Evolutionary conservation across 176 grass and related monocot species (phyloP), one percentile per base, ranked within the genome.

Genomic region (Cocos nucifera): DNA sequence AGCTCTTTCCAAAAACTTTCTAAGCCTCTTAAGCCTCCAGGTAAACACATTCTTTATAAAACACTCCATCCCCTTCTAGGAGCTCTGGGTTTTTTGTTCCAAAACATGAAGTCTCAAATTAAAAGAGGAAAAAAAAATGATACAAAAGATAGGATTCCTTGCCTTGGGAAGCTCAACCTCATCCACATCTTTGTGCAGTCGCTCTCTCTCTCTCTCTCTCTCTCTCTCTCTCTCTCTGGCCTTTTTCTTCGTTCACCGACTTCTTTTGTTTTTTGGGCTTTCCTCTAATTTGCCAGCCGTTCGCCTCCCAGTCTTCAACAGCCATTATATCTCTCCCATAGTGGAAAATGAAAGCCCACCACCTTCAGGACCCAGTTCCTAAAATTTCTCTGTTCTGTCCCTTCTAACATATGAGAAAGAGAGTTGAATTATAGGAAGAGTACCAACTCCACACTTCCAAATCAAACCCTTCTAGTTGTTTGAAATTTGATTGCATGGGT

Each of bases 291-390:
- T 15, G 28, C 19, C 22, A 24, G 25, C 3, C 25, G 14, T 63
- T 62, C 10, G 22, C 18, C 21, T 2, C 4, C 26, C 50, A 55
- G 49, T 14, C 50, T 55, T 62, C 49, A 24, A 44, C 58, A 53
- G 49, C 59, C 62, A 73, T 63, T 73, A 63, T 63, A 73, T 18
- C 51, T 21, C 56, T 8, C 59, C 56, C 19, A 14, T 62, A 62
- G 39, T 73, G 63, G 59, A 63, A 73, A 73, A 73, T 48, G 59
- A 63, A 54, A 54, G 17, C 70, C 16, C 49, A 56, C 50, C 59
- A 56, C 51, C 30, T 49, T 50, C 62, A 63, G 50, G 51, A 17
- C 59, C 51, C 70, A 54, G 51, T 48, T 56, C 51, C 70, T 63
- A 19, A 48, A 73, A 55, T 59, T 20, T 63, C 27, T 56, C 51